phyloP scores from a whole-genome alignment of 1,284 basidiomycete species.

The Moniliophthora roreri region DNA sequence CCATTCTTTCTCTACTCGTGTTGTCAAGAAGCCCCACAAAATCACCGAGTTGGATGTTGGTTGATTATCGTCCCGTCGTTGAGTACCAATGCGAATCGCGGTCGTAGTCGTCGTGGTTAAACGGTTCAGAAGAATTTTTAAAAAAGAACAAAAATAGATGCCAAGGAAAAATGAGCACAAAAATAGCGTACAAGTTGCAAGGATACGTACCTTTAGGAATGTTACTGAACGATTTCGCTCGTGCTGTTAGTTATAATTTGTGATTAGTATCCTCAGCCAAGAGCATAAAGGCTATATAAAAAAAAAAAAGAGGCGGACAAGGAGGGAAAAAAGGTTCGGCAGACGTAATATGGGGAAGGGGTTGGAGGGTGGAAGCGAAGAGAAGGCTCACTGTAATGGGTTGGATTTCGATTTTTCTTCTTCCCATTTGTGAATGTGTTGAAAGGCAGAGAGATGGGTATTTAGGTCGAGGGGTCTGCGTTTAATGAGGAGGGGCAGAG shows the following conservation, averaged over 20 bases:
- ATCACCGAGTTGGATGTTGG: constrained; percentile 10
- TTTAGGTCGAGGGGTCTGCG: too few species aligned
- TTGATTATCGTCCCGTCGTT: not conserved
- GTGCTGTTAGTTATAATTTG: constrained; percentile 42
- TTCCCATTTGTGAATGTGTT: constrained; percentile 40
- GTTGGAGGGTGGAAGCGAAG: not conserved
- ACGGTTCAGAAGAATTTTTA: too few species aligned
- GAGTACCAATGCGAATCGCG: too few species aligned
- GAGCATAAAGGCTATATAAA: constrained; percentile 5
- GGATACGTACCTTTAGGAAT: constrained; percentile 56
- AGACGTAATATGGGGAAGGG: constrained; percentile 15
- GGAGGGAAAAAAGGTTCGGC: constrained; percentile 12
- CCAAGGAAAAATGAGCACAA: constrained; percentile 19
- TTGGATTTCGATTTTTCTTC: constrained; percentile 67
- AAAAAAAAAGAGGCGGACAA: constrained; percentile 23
- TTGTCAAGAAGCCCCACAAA: constrained; percentile 24
- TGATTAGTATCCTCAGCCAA: too few species aligned
- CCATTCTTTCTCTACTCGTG: constrained; percentile 61
- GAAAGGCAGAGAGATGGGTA: too few species aligned
- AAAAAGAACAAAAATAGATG: constrained; percentile 9
- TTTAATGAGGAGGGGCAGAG: too few species aligned
- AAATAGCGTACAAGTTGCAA: constrained; percentile 17
- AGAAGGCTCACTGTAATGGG: constrained; percentile 52
- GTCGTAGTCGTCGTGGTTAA: too few species aligned
- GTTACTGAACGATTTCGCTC: constrained; percentile 72